Percentiles rank a stretch among this genome's conserved stretches.
Evolutionary conservation across 768 basidiomycete species (phyloP).

Genomic region (Amanita exitialis): DNA sequence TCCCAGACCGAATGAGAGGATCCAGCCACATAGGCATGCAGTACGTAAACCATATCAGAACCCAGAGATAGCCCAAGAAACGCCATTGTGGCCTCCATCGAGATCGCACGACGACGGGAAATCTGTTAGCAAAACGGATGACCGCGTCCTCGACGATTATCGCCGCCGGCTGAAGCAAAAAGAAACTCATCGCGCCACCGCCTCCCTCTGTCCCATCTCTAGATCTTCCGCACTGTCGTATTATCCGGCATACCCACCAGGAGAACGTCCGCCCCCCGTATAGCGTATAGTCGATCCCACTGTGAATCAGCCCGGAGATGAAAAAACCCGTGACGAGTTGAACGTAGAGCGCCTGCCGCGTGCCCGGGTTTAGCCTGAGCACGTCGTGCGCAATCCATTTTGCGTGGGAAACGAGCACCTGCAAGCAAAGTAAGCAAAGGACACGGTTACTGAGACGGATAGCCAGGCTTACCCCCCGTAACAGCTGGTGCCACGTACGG

Average conservation of each 20-base stretch:
- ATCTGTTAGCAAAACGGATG: conserved; percentile 7
- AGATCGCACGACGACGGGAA: background rate
- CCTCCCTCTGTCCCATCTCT: conserved; percentile 3
- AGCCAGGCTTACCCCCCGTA: conserved; percentile 12
- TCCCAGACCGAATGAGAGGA: conserved; percentile 11
- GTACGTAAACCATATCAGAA: conserved; percentile 15
- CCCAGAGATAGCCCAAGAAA: conserved; percentile 17
- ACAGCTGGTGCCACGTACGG: conserved; percentile 17
- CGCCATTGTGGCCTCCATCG: conserved; percentile 9
- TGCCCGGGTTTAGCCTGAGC: conserved; percentile 7
- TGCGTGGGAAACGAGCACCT: conserved; percentile 6
- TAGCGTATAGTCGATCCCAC: conserved; percentile 23
- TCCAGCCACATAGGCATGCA: conserved; percentile 17
- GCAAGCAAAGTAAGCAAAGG: background rate
- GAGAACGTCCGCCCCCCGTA: conserved; percentile 7
- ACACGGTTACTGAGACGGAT: background rate
- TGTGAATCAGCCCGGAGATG: conserved; percentile 22
- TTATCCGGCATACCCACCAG: background rate
- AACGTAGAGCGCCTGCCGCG: conserved; percentile 9
- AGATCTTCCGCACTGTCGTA: background rate
- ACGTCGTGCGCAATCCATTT: conserved; percentile 6
- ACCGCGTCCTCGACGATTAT: conserved; percentile 19
- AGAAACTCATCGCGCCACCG: conserved; percentile 21
- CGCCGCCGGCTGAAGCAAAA: conserved; percentile 22
- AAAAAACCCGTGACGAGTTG: conserved; percentile 19